Base-by-base conservation (phyloP, 257 asterid genomes). In the Thymus mandschuricus region DNA sequence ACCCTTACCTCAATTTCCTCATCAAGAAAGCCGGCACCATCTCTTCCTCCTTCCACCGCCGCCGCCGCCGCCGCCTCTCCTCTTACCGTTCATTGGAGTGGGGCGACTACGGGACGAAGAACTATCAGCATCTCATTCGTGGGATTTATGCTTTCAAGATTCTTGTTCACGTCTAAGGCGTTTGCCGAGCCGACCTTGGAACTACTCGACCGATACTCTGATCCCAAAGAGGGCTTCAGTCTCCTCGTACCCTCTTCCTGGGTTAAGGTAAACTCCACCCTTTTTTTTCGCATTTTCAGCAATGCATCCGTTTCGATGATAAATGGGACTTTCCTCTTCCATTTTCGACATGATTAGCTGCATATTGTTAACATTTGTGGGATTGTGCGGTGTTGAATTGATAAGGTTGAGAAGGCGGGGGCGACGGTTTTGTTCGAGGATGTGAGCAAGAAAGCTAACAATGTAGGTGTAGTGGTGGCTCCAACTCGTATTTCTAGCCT, bases 401-500 rank as follows among this genome's bases (percentile, higher is more conserved):
- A 69, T 49, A 75, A 91, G 97, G 96, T 93, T 50, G 97, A 93
- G 31, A 93, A 91, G 83, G 96, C 96, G 27, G 98, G 98, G 70
- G 97, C 97, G 28, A 87, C 91, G 59, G 94, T 68, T 60, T 65
- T 93, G 66, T 93, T 93, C 67, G 96, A 87, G 82, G 97, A 91
- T 50, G 43, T 81, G 59, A 78, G 40, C 57, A 77, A 84, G 82
- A 91, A 92, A 77, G 81, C 88, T 30, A 93, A 93, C 81, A 93
- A 75, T 85, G 71, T 87, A 3, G 98, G 98, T 28, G 95, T 91
- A 4, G 96, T 93, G 50, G 96, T 93, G 73, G 82, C 62, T 77
- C 98, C 98, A 15, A 91, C 89, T 61, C 80, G 87, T 65, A 89
- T 93, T 74, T 83, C 87, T 33, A 82, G 77, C 71, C 89, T 89